phyloP scores from a whole-genome alignment of 331 rosid genomes.

The Spiraea crenata region DNA sequence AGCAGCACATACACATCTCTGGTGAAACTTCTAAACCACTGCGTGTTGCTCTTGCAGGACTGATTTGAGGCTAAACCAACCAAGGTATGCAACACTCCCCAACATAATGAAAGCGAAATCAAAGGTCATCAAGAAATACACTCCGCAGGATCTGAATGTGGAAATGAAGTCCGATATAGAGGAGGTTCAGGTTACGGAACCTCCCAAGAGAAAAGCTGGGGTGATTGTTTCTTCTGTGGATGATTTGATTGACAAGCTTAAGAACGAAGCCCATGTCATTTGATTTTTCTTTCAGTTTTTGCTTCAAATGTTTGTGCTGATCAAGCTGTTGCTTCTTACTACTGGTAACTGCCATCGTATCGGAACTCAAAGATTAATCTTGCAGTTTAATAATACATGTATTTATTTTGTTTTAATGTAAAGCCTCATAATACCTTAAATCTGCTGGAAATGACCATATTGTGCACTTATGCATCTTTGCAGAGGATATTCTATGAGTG shows the following conservation, averaged over 20 bases:
- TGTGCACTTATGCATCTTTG: not conserved
- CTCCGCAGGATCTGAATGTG: slow-evolving; percentile 71
- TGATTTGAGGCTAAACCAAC: slow-evolving; percentile 90
- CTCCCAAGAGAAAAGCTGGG: slow-evolving; percentile 93
- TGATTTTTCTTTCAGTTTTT: slow-evolving; percentile 33
- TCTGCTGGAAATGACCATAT: not conserved
- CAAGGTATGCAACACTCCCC: slow-evolving; percentile 90
- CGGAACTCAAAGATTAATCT: not conserved
- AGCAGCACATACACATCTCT: not conserved
- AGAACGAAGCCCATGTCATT: slow-evolving; percentile 76
- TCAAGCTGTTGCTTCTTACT: slow-evolving; percentile 10
- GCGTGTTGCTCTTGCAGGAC: slow-evolving; percentile 49
- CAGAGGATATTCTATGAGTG: not conserved
- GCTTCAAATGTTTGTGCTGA: not conserved
- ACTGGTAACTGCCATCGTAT: slow-evolving; percentile 17
- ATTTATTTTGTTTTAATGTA: not conserved
- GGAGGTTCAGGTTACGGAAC: slow-evolving; percentile 72
- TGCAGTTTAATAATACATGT: slow-evolving; percentile 2
- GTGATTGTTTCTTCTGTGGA: slow-evolving; percentile 75
- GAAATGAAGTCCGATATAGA: slow-evolving; percentile 71
- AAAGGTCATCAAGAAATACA: slow-evolving; percentile 67
- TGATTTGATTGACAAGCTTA: slow-evolving; percentile 80
- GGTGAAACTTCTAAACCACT: not conserved
- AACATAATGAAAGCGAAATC: slow-evolving; percentile 97
- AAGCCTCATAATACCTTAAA: not conserved